Base-by-base conservation (phyloP, 2,329 filamentous ascomycete genomes). In the Fusarium concolor region DNA sequence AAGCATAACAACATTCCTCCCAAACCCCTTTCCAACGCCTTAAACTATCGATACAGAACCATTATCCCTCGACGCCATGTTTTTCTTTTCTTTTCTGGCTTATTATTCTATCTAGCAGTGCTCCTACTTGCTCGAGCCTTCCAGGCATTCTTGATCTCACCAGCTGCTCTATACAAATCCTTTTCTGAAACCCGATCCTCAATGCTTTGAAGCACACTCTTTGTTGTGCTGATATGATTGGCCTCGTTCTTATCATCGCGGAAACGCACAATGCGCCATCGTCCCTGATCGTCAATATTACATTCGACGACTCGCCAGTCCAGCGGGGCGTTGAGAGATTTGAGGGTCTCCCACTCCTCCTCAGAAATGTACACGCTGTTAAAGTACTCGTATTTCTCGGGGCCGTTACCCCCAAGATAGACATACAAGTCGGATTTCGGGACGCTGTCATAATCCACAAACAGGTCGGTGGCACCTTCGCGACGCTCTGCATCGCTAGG, bases 161-260 rank as follows among this genome's bases (percentile, higher is more conserved):
- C 86, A 28, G 91, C 91, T 1, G 87, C 85, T 3, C 81, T 85
- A 44, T 94, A 85, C 33, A 99, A 84, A 75, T 99, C 94, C 58
- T 92, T 85, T 79, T 97, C 89, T 0, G 89, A 92, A 12, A 99
- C 93, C 2, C 89, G 89, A 74, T 97, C 93, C 63, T 89, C 86
- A 71, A 99, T 98, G 78, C 93, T 97, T 68, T 95, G 90, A 61
- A 97, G 85, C 6, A 99, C 96, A 76, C 92, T 96, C 26, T 89
- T 84, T 2, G 97, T 93, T 0, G 92, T 95, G 18, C 84, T 89
- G 62, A 92, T 90, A 79, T 98, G 94, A 75, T 99, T 99, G 0
- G 92, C 94, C 70, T 97, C 91, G 28, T 85, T 83, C 81, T 99
- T 99, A 79, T 99, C 96, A 74, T 98, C 94, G 52, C 96, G 87